Evolutionary conservation across 164 flowering plant genomes (phyloP), one percentile per base, ranked within the genome.

Genomic region (Santalum album): DNA sequence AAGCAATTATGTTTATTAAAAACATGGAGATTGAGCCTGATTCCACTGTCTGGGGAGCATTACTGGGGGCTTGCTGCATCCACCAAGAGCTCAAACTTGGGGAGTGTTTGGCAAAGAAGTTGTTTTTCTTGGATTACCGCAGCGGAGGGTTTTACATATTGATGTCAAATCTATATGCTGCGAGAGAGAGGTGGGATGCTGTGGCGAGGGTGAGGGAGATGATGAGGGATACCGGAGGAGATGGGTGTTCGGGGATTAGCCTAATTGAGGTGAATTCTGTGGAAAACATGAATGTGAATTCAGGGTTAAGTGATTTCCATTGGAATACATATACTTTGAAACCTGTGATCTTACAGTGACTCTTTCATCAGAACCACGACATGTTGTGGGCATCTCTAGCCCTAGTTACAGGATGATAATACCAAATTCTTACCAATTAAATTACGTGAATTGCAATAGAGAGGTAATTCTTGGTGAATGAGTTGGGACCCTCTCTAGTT

Each of bases 91-190:
- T 75, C 47, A 64, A 61, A 64, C 72, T 75, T 12, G 82, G 75
- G 21, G 79, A 78, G 43, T 65, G 61, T 50, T 6, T 70, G 49
- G 75, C 75, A 14, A 70, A 66, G 61, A 55, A 54, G 44, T 25
- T 72, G 15, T 61, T 67, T 52, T 26, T 72, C 23, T 59, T 63
- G 72, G 75, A 70, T 57, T 47, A 53, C 25, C 49, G 32, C 21
- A 67, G 62, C 51, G 60, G 75, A 44, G 82, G 79, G 51, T 61
- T 75, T n/a, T 72, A 65, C 51, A 68, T 72, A 10, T 52, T 70
- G 68, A 71, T 77, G 78, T 77, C 78, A n/a, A 77, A 74, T 59
- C 69, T 77, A 34, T 77, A 77, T 68, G 81, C 78, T 11, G 49
- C 55, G 11, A 32, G 25, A 53, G 75, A 65, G n/a, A 74, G 72